Evolutionary conservation across 345 rosid species (phyloP).

Genomic region (Hirschfeldia incana): DNA sequence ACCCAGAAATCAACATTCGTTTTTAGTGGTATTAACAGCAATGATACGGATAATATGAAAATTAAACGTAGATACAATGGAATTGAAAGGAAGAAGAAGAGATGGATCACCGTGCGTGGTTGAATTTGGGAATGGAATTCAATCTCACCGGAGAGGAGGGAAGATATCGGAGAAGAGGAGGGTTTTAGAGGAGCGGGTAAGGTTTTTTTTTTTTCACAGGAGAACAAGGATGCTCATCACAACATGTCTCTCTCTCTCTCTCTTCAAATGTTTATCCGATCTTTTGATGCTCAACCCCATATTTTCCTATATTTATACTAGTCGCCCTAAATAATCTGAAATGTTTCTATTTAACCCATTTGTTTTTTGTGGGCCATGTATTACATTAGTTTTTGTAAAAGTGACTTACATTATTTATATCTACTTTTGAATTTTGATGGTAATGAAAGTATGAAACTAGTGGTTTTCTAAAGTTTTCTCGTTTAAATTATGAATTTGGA

Average conservation of each 20-base stretch:
- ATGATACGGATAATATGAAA: not conserved
- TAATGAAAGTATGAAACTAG: no score
- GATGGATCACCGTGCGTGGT: no score
- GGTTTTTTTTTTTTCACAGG: conserved; percentile 6
- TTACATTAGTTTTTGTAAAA: no score
- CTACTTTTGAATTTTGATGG: no score
- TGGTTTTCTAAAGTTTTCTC: no score
- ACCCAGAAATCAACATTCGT: not conserved
- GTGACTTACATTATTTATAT: no score
- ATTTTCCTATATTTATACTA: not conserved
- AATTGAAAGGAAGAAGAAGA: conserved; percentile 5
- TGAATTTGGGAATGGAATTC: not conserved
- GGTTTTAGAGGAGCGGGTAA: conserved; percentile 42
- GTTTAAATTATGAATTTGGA: no score
- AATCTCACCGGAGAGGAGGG: conserved; percentile 33
- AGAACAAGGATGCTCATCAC: conserved; percentile 9
- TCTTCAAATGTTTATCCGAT: conserved; percentile 1
- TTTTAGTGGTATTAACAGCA: not conserved
- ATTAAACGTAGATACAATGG: no score
- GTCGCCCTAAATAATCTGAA: not conserved
- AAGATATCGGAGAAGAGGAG: conserved; percentile 29
- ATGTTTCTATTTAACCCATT: not conserved
- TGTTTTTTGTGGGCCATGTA: not conserved
- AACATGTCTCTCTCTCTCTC: not conserved
- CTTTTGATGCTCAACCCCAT: not conserved